Evolutionary conservation across 352 stramenopile species (phyloP), one percentile per base, ranked within the genome.

Genomic region (Phytopythium litorale): DNA sequence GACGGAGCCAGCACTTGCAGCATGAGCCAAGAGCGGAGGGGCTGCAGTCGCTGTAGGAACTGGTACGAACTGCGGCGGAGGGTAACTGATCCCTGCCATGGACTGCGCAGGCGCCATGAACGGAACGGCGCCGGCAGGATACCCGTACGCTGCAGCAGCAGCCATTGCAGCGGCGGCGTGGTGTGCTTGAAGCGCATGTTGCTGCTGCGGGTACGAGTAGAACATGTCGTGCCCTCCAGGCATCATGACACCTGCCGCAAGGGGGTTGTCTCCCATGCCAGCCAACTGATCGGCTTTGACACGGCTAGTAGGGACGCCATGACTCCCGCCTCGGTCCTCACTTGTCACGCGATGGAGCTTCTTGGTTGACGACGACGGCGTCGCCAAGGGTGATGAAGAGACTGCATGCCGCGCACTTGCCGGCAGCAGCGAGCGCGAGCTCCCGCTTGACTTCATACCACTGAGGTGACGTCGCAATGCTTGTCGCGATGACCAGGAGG

Each of bases 401-500:
- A 56, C 50, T 0, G 38, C 8, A 12, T 53, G 43, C 5, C 58
- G 35, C 18, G 23, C 58, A 19, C 46, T 63, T 19, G 45, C 35
- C 3, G 58, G 58, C 28, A 63, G 12, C 33, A 63, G 15, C 25
- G 58, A 38, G n/a, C 46, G 35, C 46, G 55, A 56, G 37, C 58
- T 63, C 7, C 58, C 48, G 33, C 38, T 48, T 28, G 58, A 57
- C 58, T 63, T 63, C 58, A 63, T 63, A 15, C n/a, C 16, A 7
- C 5, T 3, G 23, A 7, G 12, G 33, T 28, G 21, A 25, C 46
- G 7, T 13, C 11, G 3, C 11, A 13, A 25, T 35, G 46, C 25
- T 37, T 53, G 46, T 4, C 15, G 46, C 8, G 46, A 21, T 53
- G 48, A 7, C 13, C 25, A 6, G 25, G 25, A 25, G 13, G n/a